A percentile compares a stretch with the other conserved stretches of the same genome.
Conservation (phyloP, 306 rosid genomes). For the Acacia acuminata region DNA sequence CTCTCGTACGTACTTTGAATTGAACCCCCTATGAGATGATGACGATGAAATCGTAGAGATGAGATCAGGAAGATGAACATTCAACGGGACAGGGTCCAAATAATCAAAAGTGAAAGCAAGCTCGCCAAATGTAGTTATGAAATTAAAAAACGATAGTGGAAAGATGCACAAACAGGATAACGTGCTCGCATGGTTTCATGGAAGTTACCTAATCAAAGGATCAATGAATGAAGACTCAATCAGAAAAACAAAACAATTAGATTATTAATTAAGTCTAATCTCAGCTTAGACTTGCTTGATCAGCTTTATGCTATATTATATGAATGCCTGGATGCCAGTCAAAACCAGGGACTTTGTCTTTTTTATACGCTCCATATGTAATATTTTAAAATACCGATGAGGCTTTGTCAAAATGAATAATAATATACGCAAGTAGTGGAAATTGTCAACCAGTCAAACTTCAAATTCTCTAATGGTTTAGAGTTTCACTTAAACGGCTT, state of each 20-base stretch:
- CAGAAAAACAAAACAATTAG: background rate
- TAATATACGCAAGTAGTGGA: background rate
- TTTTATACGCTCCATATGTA: background rate
- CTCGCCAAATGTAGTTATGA: too few species aligned
- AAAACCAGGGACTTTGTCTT: background rate
- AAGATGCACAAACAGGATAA: background rate
- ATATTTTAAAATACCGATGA: too few species aligned
- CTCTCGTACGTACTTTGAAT: too few species aligned
- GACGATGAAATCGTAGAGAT: too few species aligned
- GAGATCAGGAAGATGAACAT: too few species aligned
- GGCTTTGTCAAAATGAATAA: background rate
- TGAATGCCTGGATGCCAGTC: background rate
- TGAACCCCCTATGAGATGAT: too few species aligned
- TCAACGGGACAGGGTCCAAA: too few species aligned
- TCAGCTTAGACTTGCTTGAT: background rate
- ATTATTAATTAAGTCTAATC: background rate
- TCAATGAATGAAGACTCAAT: background rate
- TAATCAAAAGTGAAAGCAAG: too few species aligned
- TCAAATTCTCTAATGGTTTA: background rate
- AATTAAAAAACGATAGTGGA: background rate
- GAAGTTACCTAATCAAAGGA: background rate
- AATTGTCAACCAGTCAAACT: background rate
- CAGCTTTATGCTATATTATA: background rate
- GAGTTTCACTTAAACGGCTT: background rate
- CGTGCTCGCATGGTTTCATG: conserved; percentile 12